Base-by-base conservation (phyloP, 1,284 basidiomycete genomes). In the Phenoliferia sp. region DNA sequence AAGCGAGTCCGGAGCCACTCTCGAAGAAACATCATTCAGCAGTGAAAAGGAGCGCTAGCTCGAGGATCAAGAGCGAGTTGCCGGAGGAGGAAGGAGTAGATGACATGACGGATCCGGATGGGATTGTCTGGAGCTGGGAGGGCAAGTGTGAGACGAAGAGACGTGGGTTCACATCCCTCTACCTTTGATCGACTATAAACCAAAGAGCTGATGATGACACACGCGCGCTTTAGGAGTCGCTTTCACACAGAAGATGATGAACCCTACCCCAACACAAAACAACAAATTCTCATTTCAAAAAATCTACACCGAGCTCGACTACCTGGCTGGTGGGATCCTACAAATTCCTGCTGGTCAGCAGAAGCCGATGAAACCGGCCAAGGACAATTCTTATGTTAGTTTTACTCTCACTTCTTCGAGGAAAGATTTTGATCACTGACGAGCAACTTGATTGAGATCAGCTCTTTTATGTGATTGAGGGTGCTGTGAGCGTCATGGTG, bases 361-460 rank as follows among this genome's bases (percentile, higher is more conserved):
- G 70, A 99, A 99, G 80, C 90, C 92, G 2, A 87, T 85, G 62
- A 99, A 98, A 79, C 85, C 86, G 55, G 88, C 92, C 7, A 93
- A 90, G 77, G 95, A 98, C 77, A 99, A 99, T 75, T 90, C 90
- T 64, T 99, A 96, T 79, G 95, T 97, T 73, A 75, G 90, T 3
- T 32, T n/a, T 12, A 22, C 33, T 3, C 9, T 35, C 22, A 1
- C 15, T 9, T 59, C 57, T 3, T 19, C 29, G 54, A 29, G 12
- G 39, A 44, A 44, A 12, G 12, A 44, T 26, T 55, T 26, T 16
- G 26, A 7, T 29, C n/a, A 28, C 54, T 56, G n/a, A 31, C 28
- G 3, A 31, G 16, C 5, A 16, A 31, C 54, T 12, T 16, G 7
- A 2, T 56, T 17, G 22, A 12, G 17, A n/a, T 28, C 76, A 96